These are phyloP conservation scores for Beauveria brongniartii DNA, from an alignment of 2,329 filamentous ascomycete genomes.

Conservation along the genomic window DNA sequence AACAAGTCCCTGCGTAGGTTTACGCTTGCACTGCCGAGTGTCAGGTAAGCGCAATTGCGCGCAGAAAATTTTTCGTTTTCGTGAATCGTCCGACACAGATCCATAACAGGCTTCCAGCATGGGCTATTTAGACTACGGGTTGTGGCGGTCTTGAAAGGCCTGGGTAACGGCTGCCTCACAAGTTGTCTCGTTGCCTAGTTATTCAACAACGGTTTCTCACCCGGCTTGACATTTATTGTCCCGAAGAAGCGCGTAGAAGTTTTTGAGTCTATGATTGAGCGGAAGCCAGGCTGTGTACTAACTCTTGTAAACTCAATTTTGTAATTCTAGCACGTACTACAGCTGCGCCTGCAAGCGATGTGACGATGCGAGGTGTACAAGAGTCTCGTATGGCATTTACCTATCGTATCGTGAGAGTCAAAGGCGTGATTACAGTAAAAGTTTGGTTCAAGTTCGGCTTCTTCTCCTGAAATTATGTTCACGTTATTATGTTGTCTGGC, in stretches of 20 bases:
- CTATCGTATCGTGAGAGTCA: neutral
- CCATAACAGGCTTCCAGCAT: neutral
- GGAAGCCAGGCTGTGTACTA: neutral
- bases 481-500: neutral
- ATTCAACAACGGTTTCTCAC: too few relatives aligned
- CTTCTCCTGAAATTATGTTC: too few relatives aligned
- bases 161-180: neutral
- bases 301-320: neutral
- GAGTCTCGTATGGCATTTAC: too few relatives aligned
- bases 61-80: neutral
- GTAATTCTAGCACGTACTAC: too few relatives aligned
- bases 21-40: neutral
- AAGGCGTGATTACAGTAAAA: too few relatives aligned
- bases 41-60: neutral
- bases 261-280: neutral
- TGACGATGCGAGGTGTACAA: neutral
- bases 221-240: too few relatives aligned
- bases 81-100: neutral
- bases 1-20: constrained; percentile 6
- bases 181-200: too few relatives aligned
- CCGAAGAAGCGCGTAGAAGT: too few relatives aligned
- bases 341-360: neutral
- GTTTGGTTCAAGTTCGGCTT: too few relatives aligned
- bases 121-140: neutral
- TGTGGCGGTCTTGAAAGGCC: neutral